A percentile compares a stretch with the other conserved stretches of the same genome.
Evolutionary conservation across 495 filamentous ascomycete species (phyloP).

Genomic region (Bathelium albidoporum): DNA sequence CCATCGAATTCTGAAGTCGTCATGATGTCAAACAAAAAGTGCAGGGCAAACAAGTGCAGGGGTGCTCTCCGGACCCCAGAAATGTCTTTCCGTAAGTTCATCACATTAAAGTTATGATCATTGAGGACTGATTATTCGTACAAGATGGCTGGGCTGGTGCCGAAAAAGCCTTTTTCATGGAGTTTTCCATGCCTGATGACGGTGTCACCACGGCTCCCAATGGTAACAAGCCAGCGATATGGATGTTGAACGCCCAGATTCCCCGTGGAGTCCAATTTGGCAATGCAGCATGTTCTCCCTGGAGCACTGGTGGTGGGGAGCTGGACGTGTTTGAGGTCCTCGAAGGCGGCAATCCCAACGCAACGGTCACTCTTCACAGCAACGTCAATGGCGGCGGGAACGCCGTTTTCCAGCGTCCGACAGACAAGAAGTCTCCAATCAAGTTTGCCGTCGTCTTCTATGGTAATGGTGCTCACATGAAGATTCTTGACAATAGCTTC

Average conservation of each 20-base stretch:
- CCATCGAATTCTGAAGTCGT: constrained; percentile 51
- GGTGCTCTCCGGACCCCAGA: background rate
- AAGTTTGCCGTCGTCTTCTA: constrained; percentile 53
- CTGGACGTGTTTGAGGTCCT: constrained; percentile 63
- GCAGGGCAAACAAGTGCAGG: constrained; percentile 40
- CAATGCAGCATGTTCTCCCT: constrained; percentile 51
- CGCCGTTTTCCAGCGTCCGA: constrained; percentile 56
- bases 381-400: constrained; percentile 44
- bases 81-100: constrained; percentile 49
- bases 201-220: constrained; percentile 33
- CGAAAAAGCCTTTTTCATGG: constrained; percentile 53
- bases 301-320: constrained; percentile 59
- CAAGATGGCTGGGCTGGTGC: constrained; percentile 57
- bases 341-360: constrained; percentile 33
- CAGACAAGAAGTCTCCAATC: constrained; percentile 30
- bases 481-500: constrained; percentile 29
- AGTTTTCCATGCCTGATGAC: constrained; percentile 58
- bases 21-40: constrained; percentile 48
- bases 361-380: constrained; percentile 53
- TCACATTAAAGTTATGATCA: background rate
- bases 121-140: background rate
- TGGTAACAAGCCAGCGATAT: constrained; percentile 53
- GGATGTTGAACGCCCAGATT: constrained; percentile 62
- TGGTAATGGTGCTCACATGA: constrained; percentile 33
- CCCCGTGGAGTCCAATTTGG: constrained; percentile 56